phyloP scores from a whole-genome alignment of 148 eudicot species.

The Persicaria maculosa region DNA sequence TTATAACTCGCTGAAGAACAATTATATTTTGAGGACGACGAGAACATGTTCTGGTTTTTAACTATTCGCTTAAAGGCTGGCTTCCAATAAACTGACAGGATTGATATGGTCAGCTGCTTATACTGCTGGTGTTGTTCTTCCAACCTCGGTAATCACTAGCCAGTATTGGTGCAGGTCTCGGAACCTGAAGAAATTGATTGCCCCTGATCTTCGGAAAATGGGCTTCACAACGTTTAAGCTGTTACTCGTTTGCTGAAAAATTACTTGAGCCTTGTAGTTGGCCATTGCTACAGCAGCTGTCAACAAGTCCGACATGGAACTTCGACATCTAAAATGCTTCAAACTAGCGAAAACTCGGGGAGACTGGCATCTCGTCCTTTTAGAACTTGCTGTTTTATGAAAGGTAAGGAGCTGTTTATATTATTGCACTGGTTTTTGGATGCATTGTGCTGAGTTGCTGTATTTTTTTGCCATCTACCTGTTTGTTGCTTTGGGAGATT shows the following conservation, averaged over 20 bases:
- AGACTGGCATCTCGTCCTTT: not conserved
- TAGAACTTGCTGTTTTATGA: not conserved
- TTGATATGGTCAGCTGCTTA: slow-evolving; percentile 96
- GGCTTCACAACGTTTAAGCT: too few relatives aligned
- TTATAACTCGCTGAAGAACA: slow-evolving; percentile 57
- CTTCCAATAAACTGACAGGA: slow-evolving; percentile 71
- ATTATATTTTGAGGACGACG: slow-evolving; percentile 96
- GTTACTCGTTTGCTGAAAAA: too few relatives aligned
- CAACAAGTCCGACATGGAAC: too few relatives aligned
- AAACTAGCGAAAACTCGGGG: not conserved
- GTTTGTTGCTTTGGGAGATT: not conserved
- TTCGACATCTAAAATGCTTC: not conserved
- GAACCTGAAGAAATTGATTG: slow-evolving; percentile 85
- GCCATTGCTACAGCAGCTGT: too few relatives aligned
- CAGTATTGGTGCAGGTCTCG: slow-evolving; percentile 87
- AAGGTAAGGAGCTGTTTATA: slow-evolving; percentile 6
- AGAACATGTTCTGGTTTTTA: slow-evolving; percentile 85
- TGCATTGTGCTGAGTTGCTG: not conserved
- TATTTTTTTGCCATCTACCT: not conserved
- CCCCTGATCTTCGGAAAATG: too few relatives aligned
- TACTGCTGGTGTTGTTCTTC: slow-evolving; percentile 85
- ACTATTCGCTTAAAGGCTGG: slow-evolving; percentile 35
- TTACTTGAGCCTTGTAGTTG: too few relatives aligned
- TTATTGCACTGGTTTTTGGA: not conserved
- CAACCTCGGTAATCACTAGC: slow-evolving; percentile 72